Conservation (phyloP, 306 rosid species). For the Dicorynia guianensis region DNA sequence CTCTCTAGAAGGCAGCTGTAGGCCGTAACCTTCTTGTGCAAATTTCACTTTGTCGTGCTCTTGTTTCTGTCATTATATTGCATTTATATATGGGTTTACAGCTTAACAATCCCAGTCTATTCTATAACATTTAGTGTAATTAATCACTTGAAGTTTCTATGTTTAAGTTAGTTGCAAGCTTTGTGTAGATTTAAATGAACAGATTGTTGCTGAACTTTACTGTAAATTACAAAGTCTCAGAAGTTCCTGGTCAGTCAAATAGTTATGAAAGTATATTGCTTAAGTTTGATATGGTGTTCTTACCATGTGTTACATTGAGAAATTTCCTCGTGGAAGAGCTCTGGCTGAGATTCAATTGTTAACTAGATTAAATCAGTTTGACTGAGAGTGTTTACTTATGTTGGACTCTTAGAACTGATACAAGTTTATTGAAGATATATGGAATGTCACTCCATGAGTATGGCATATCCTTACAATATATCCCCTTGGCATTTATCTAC, state of each 20-base stretch:
- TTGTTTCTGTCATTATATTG: conserved; percentile 13
- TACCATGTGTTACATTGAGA: background rate
- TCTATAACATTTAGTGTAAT: conserved; percentile 24
- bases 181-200: background rate
- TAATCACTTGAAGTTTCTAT: conserved; percentile 8
- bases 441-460: background rate
- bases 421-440: conserved; percentile 27
- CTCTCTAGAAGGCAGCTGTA: conserved; percentile 15
- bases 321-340: background rate
- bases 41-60: background rate
- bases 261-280: conserved; percentile 12
- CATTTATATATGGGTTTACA: conserved; percentile 9
- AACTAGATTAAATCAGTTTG: background rate
- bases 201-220: conserved; percentile 10
- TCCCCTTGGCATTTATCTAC: background rate
- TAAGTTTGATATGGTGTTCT: conserved; percentile 27
- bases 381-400: background rate
- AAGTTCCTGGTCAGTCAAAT: conserved; percentile 29
- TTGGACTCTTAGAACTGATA: conserved; percentile 13
- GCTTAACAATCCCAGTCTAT: background rate
- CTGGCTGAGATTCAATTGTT: background rate
- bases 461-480: background rate
- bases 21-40: background rate
- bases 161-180: background rate
- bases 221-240: conserved; percentile 26